Percentiles rank a stretch among this genome's conserved stretches.
These are phyloP conservation scores for Babesia gibsoni DNA, from an alignment of 169 alveolate genomes.

Conservation along the genomic window DNA sequence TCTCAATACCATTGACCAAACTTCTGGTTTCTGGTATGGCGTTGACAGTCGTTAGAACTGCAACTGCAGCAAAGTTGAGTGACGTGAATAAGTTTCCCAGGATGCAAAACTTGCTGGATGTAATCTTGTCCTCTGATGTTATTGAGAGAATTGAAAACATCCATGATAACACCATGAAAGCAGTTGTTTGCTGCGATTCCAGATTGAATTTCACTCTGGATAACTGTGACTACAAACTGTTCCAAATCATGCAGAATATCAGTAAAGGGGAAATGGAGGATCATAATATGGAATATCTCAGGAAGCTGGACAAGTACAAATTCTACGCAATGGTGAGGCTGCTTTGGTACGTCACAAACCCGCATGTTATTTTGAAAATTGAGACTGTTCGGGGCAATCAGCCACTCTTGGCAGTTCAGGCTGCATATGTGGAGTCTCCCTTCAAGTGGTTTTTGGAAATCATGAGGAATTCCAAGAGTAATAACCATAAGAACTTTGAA, in stretches of 20 bases:
- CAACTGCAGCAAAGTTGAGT: not conserved
- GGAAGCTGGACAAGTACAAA: slow-evolving; percentile 20
- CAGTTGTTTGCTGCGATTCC: not conserved
- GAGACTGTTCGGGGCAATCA: not conserved
- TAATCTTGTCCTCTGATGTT: not conserved
- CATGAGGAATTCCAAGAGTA: not conserved
- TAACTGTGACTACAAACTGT: slow-evolving; percentile 29
- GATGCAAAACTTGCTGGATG: not conserved
- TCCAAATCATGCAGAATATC: slow-evolving; percentile 20
- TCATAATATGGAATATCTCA: slow-evolving; percentile 1
- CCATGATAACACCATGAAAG: slow-evolving; percentile 4
- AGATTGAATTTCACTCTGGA: slow-evolving; percentile 13
- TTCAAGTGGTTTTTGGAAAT: slow-evolving; percentile 3
- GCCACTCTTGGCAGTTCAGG: slow-evolving; percentile 12
- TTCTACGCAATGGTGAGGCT: slow-evolving; percentile 43
- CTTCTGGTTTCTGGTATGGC: slow-evolving; percentile 26
- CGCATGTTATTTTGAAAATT: slow-evolving; percentile 23
- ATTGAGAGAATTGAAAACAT: slow-evolving; percentile 4
- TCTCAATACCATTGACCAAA: slow-evolving; percentile 9
- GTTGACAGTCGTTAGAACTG: not conserved
- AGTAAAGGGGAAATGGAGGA: not conserved
- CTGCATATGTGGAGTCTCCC: slow-evolving; percentile 18
- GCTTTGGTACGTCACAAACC: slow-evolving; percentile 39
- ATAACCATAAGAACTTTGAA: too few species aligned
- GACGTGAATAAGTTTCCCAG: not conserved